Evolutionary conservation across 116 monocot species (phyloP).

Genomic region (Iris pallida): DNA sequence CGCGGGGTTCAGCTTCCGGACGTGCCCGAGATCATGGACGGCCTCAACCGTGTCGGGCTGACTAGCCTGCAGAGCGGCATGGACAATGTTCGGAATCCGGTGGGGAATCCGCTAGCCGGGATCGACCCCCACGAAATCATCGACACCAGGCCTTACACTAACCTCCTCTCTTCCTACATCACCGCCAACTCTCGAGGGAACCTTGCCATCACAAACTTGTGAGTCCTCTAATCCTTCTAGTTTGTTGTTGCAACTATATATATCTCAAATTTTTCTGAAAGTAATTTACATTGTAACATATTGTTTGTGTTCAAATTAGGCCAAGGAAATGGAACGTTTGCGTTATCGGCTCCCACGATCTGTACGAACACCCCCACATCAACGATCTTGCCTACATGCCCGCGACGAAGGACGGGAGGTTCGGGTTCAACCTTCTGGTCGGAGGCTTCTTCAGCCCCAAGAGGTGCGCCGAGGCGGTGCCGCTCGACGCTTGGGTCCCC

Average conservation of each 20-base stretch:
- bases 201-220: conserved; percentile 69
- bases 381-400: conserved; percentile 97
- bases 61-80: conserved; percentile 92
- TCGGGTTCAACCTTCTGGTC: conserved; percentile 85
- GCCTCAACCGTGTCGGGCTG: conserved; percentile 60
- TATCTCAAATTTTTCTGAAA: no score
- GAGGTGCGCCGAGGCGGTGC: conserved; percentile 81
- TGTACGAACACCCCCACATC: conserved; percentile 97
- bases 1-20: conserved; percentile 72
- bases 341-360: conserved; percentile 83
- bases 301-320: conserved; percentile 21
- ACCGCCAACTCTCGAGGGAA: conserved; percentile 64
- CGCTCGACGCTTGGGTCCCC: conserved; percentile 82
- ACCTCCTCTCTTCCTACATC: conserved; percentile 60
- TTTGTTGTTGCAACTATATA: no score
- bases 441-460: conserved; percentile 96
- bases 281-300: no score
- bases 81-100: conserved; percentile 96
- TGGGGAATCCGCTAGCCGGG: conserved; percentile 90
- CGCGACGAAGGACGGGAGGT: conserved; percentile 55
- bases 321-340: conserved; percentile 98
- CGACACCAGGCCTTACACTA: conserved; percentile 73
- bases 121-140: conserved; percentile 85
- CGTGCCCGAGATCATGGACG: conserved; percentile 69
- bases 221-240: no score